These are phyloP conservation scores for Bassia scoparia DNA, from an alignment of 148 eudicot species.

Conservation along the genomic window DNA sequence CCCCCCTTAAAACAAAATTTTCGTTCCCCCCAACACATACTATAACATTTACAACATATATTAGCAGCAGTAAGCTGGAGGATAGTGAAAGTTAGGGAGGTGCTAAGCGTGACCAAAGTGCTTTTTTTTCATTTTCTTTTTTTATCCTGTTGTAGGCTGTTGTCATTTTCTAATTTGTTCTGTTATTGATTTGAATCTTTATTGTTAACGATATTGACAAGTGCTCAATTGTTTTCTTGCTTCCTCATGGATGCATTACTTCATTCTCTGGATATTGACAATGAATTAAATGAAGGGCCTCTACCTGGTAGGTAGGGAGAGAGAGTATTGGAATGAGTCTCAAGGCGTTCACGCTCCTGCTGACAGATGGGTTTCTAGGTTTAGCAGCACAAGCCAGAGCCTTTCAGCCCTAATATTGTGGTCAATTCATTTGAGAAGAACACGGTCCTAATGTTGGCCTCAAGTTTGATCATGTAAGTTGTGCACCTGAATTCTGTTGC, in stretches of 20 bases:
- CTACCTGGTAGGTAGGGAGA: conserved; percentile 73
- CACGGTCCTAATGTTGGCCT: too few relatives aligned
- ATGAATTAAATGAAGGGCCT: conserved; percentile 54
- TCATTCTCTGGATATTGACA: conserved; percentile 83
- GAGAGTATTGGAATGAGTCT: conserved; percentile 92
- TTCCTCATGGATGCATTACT: conserved; percentile 63
- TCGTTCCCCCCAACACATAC: too few relatives aligned
- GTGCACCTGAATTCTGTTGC: too few relatives aligned
- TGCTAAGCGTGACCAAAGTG: background rate
- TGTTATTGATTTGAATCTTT: background rate
- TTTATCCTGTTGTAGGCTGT: background rate
- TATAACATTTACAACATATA: background rate
- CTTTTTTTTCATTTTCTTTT: background rate
- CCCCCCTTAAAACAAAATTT: too few relatives aligned
- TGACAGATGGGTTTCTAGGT: conserved; percentile 85
- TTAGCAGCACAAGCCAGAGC: too few relatives aligned
- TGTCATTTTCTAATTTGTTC: too few relatives aligned
- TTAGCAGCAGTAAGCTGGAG: background rate
- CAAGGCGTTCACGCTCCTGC: conserved; percentile 58
- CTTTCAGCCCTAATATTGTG: too few relatives aligned
- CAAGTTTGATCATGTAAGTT: too few relatives aligned
- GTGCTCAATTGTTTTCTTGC: background rate
- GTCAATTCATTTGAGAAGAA: too few relatives aligned
- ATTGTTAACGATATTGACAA: background rate
- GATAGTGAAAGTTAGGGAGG: background rate